Evolutionary conservation across 148 eudicot genomes (phyloP).

Genomic region (Vaccinium macrocarpon): DNA sequence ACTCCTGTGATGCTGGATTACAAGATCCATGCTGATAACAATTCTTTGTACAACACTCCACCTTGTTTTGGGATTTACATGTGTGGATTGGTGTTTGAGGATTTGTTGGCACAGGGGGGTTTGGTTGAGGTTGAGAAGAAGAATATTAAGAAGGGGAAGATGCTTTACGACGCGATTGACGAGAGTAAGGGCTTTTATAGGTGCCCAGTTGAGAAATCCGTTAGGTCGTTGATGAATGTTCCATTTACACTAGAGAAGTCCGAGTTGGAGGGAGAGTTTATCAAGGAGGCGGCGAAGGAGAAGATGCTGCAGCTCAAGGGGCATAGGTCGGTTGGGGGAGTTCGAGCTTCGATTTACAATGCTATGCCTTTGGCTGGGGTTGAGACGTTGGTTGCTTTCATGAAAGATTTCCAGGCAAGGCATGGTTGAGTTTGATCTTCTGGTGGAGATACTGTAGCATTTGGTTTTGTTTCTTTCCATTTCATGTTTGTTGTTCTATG

Average conservation of each 20-base stretch:
- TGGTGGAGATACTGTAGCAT: slow-evolving; percentile 1
- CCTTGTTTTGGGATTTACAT: slow-evolving; percentile 91
- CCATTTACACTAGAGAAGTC: slow-evolving; percentile 83
- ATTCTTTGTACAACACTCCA: slow-evolving; percentile 85
- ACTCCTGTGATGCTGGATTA: slow-evolving; percentile 91
- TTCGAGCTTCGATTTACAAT: slow-evolving; percentile 97
- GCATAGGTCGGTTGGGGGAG: slow-evolving; percentile 90
- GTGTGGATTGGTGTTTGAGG: slow-evolving; percentile 97
- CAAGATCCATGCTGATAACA: slow-evolving; percentile 86
- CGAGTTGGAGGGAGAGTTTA: slow-evolving; percentile 69
- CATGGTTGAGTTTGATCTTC: slow-evolving; percentile 57
- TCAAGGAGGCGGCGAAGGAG: slow-evolving; percentile 89
- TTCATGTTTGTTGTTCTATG: slow-evolving; percentile 9
- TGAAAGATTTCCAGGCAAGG: slow-evolving; percentile 90
- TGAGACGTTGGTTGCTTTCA: slow-evolving; percentile 86
- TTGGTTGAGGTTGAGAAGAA: slow-evolving; percentile 83
- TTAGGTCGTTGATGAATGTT: slow-evolving; percentile 97
- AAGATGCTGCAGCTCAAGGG: slow-evolving; percentile 97
- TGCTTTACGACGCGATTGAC: slow-evolving; percentile 79
- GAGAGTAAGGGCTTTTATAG: slow-evolving; percentile 70
- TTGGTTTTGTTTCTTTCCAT: slow-evolving; percentile 1
- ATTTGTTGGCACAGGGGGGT: slow-evolving; percentile 85
- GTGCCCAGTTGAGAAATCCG: slow-evolving; percentile 92
- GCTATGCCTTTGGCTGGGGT: slow-evolving; percentile 98
- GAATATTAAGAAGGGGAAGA: slow-evolving; percentile 57